Conservation (phyloP, 306 rosid genomes). For the Lotus japonicus region DNA sequence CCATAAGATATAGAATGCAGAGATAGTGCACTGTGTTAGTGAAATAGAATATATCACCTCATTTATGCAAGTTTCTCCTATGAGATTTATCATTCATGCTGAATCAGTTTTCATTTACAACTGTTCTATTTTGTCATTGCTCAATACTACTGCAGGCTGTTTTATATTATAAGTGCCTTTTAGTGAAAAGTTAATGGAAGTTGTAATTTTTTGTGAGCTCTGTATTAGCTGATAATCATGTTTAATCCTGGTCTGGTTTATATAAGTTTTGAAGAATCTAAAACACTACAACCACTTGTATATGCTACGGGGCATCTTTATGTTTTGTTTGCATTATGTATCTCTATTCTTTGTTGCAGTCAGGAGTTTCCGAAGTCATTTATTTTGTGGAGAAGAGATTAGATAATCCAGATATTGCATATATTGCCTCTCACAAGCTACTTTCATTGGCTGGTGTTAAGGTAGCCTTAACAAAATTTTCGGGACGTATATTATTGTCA, state of each 20-base stretch:
- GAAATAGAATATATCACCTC: background rate
- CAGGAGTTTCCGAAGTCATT: slow-evolving; percentile 80
- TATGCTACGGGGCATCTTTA: background rate
- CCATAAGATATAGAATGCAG: background rate
- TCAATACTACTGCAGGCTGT: background rate
- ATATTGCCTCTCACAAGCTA: slow-evolving; percentile 72
- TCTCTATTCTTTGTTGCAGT: slow-evolving; percentile 42
- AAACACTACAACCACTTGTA: background rate
- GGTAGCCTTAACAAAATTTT: slow-evolving; percentile 29
- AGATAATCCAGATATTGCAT: slow-evolving; percentile 52
- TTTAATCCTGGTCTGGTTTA: background rate
- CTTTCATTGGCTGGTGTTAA: slow-evolving; percentile 87
- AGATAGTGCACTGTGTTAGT: background rate
- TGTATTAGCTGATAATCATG: background rate
- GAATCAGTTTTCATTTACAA: background rate
- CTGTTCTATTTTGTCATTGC: background rate
- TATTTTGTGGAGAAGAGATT: slow-evolving; percentile 77
- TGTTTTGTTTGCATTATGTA: background rate
- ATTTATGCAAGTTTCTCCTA: background rate
- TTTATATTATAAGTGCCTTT: background rate
- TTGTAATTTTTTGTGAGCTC: background rate
- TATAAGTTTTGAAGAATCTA: background rate
- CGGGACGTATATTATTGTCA: background rate
- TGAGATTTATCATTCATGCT: background rate
- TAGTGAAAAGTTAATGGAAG: background rate